phyloP scores from a whole-genome alignment of 306 rosid genomes.

The Carpinus viminea region DNA sequence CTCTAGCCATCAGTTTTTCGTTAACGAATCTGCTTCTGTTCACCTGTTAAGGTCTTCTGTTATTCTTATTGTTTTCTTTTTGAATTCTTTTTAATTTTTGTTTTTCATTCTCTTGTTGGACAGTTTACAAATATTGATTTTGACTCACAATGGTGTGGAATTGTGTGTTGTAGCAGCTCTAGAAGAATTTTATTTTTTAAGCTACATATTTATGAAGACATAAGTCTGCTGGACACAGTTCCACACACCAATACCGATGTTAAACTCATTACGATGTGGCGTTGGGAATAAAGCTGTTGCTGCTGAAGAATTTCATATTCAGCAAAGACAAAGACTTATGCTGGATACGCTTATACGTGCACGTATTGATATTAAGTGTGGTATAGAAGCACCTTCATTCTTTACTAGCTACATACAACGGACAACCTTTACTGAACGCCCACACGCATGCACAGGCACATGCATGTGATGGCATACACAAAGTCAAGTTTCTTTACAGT shows the following conservation, averaged over 20 bases:
- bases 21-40: not conserved
- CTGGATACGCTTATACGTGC: not conserved
- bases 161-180: not conserved
- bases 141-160: not conserved
- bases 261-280: not conserved
- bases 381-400: not conserved
- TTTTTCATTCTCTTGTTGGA: not conserved
- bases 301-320: not conserved
- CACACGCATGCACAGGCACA: not conserved
- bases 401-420: not conserved
- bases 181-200: not conserved
- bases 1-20: not conserved
- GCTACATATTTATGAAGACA: not conserved
- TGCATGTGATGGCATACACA: too few species aligned
- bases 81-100: not conserved
- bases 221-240: not conserved
- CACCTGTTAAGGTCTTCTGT: not conserved
- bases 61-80: not conserved
- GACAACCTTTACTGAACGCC: not conserved
- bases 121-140: not conserved
- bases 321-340: not conserved
- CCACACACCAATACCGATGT: not conserved
- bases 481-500: not conserved
- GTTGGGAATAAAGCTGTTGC: not conserved
- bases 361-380: not conserved